phyloP scores from a whole-genome alignment of 2,329 filamentous ascomycete genomes.

The Aspergillus sp. region DNA sequence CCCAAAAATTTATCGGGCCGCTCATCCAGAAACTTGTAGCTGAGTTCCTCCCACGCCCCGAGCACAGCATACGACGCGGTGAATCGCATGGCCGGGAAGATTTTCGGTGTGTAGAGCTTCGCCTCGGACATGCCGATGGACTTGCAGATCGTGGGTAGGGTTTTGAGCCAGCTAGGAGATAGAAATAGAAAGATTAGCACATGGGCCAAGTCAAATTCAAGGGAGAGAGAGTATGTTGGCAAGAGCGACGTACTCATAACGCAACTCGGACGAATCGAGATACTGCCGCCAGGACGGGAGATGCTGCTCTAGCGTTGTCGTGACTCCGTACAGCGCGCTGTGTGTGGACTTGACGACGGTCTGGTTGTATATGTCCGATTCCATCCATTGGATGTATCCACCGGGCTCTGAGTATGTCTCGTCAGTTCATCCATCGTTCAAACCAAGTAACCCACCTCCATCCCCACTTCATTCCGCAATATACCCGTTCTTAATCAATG shows the following conservation, averaged over 20 bases:
- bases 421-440: too few species aligned
- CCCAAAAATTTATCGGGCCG: background rate
- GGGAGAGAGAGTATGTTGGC: too few species aligned
- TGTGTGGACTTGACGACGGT: background rate
- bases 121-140: background rate
- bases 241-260: background rate
- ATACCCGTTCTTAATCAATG: background rate
- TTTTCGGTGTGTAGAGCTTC: background rate
- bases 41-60: constrained; percentile 1
- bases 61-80: background rate
- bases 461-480: too few species aligned
- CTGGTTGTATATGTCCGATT: constrained; percentile 1
- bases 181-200: background rate
- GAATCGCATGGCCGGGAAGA: background rate
- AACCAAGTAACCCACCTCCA: too few species aligned
- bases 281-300: background rate
- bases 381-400: constrained; percentile 8
- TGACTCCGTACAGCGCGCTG: background rate
- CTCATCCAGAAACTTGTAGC: background rate
- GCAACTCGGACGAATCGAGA: background rate
- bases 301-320: background rate
- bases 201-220: too few species aligned
- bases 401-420: background rate
- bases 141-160: background rate
- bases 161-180: background rate